Base-by-base conservation (phyloP, 805 yeast species). In the Saccharomycopsis sp. region DNA sequence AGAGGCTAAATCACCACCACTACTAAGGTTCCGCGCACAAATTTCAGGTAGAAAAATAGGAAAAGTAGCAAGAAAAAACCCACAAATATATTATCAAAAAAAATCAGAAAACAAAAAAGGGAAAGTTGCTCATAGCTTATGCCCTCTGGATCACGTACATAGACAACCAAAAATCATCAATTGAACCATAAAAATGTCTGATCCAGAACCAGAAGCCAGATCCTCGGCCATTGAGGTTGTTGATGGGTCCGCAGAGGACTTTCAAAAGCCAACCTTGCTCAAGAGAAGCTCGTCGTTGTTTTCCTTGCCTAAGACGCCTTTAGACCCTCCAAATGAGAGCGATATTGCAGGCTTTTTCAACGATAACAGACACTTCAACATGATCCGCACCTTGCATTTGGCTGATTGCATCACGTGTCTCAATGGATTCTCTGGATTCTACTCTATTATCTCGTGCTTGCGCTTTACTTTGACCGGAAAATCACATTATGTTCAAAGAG, bases 341-440 rank as follows among this genome's bases (percentile, higher is more conserved):
- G 96, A 92, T 70, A 85, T 89, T 66, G 77, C 80, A 61, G 89
- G 85, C 51, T 91, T 91, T 69, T 84, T 91, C 56, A 80, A 84
- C 44, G 98, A 92, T 71, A 79, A 79, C 52, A 79, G 96, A 67
- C 97, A 92, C 70, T 85, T 92, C 63, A 85, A 91, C 57, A 82
- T 94, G 81, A 74, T 94, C 57, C 77, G 96, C 68, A 86, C 87
- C 66, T 79, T 94, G 63, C 98, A 94, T 71, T 77, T 92, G 83
- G 99, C 99, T 3, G 99, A 94, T 71, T 90, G 85, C 74, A 94
- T 94, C 70, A 94, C 99, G 2, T 80, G 91, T 76, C 76, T 94
- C 70, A 94, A 94, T 71, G 97, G 97, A 24, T 90, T 89, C 69
- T 85, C 91, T 53, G 99, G 98, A 0, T 91, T 94, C 70, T 89